phyloP scores from a whole-genome alignment of 208 protist genomes.

The Tritrichomonas foetus region DNA sequence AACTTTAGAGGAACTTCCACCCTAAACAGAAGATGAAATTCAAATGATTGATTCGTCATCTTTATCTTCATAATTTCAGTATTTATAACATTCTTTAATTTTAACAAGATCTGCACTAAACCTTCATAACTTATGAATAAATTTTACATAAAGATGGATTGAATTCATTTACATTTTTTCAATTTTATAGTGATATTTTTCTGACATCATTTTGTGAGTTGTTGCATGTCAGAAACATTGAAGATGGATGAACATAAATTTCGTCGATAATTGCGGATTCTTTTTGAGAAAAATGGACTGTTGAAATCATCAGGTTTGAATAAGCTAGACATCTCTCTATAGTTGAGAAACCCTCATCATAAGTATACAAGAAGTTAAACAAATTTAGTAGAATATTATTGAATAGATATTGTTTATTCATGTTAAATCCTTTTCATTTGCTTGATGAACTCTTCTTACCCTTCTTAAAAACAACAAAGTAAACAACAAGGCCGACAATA shows the following conservation, averaged over 20 bases:
- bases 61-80: background rate
- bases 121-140: background rate
- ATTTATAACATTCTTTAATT: background rate
- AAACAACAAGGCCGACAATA: no score
- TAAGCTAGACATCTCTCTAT: no score
- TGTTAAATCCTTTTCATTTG: no score
- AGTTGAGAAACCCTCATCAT: no score
- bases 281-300: background rate
- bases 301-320: background rate
- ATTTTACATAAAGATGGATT: background rate
- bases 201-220: background rate
- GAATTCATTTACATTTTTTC: background rate
- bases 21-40: no score
- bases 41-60: background rate
- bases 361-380: no score
- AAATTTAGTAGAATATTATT: no score
- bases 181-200: background rate
- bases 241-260: background rate
- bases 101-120: background rate
- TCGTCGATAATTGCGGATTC: background rate
- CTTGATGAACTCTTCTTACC: no score
- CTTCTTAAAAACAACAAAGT: no score
- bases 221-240: background rate
- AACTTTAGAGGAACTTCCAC: no score
- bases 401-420: no score